A percentile compares a stretch with the other conserved stretches of the same genome.
phyloP scores from a whole-genome alignment of 176 grass and related monocot genomes.

The Metroxylon sagu region DNA sequence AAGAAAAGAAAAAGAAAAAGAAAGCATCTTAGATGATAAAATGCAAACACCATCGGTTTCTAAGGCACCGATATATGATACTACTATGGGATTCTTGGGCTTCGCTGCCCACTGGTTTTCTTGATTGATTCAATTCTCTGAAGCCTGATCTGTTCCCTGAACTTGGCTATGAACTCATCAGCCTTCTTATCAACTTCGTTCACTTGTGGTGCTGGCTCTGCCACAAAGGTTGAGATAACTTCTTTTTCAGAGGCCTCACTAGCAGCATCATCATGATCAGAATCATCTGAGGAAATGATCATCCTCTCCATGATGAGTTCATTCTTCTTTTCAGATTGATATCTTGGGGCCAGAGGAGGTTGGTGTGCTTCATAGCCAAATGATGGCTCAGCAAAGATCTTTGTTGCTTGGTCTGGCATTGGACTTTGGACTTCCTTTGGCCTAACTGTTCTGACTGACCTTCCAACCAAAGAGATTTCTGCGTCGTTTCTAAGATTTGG shows the following conservation, averaged over 20 bases:
- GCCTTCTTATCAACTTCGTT: slow-evolving; percentile 98
- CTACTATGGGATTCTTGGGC: slow-evolving; percentile 7
- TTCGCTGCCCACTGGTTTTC: slow-evolving; percentile 47
- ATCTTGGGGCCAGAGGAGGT: slow-evolving; percentile 27
- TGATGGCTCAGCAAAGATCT: too few relatives aligned
- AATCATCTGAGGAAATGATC: slow-evolving; percentile 34
- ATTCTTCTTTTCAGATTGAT: slow-evolving; percentile 23
- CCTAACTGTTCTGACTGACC: slow-evolving; percentile 54
- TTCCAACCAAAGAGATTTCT: slow-evolving; percentile 24
- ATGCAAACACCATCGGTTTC: slow-evolving; percentile 7
- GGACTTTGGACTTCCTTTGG: slow-evolving; percentile 22
- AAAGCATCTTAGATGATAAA: background rate
- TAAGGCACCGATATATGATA: too few relatives aligned
- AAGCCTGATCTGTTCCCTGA: slow-evolving; percentile 87
- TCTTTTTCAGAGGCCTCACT: slow-evolving; percentile 32
- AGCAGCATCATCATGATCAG: slow-evolving; percentile 33
- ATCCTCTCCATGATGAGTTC: slow-evolving; percentile 24
- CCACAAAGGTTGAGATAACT: background rate
- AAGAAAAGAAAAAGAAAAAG: background rate
- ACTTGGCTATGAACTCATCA: slow-evolving; percentile 67
- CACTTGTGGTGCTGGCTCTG: slow-evolving; percentile 41
- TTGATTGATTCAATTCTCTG: slow-evolving; percentile 89
- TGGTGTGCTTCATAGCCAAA: background rate
- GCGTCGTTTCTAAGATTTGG: slow-evolving; percentile 41
- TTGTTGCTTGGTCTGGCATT: too few relatives aligned